Evolutionary conservation across 768 basidiomycete species (phyloP).

Genomic region (Lentinula sp.): DNA sequence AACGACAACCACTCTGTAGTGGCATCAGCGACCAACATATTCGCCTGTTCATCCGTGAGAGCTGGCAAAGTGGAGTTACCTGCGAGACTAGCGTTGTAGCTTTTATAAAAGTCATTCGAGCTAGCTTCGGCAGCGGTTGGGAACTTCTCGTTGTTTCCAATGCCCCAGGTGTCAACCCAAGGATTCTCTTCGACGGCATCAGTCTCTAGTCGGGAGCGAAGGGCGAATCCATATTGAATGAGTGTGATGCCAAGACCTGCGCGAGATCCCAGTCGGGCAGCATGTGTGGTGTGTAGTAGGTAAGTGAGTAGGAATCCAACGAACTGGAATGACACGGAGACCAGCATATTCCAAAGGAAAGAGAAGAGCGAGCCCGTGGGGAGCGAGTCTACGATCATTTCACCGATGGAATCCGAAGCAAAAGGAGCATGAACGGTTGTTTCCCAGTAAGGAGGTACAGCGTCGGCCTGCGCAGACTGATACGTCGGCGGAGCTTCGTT

Average conservation of each 20-base stretch:
- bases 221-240: constrained; percentile 90
- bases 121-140: constrained; percentile 39
- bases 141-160: constrained; percentile 29
- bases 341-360: constrained; percentile 89
- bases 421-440: constrained; percentile 93
- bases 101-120: constrained; percentile 12
- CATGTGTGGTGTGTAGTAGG: constrained; percentile 89
- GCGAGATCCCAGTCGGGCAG: constrained; percentile 87
- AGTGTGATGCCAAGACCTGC: constrained; percentile 95
- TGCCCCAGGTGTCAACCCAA: constrained; percentile 22
- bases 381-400: constrained; percentile 87
- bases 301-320: constrained; percentile 91
- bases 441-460: constrained; percentile 98
- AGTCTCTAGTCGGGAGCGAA: constrained; percentile 49
- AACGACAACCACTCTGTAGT: constrained; percentile 95
- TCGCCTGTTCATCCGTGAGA: constrained; percentile 32
- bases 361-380: constrained; percentile 78
- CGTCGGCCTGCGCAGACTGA: constrained; percentile 84
- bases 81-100: constrained; percentile 19
- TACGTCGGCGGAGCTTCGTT: constrained; percentile 90
- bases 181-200: constrained; percentile 22
- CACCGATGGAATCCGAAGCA: constrained; percentile 54
- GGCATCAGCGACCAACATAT: constrained; percentile 44
- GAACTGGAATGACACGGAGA: constrained; percentile 96
- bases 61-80: constrained; percentile 12